Evolutionary conservation across 2,329 filamentous ascomycete species (phyloP), one percentile per base, ranked within the genome.

Genomic region (Westerdykella ornata): DNA sequence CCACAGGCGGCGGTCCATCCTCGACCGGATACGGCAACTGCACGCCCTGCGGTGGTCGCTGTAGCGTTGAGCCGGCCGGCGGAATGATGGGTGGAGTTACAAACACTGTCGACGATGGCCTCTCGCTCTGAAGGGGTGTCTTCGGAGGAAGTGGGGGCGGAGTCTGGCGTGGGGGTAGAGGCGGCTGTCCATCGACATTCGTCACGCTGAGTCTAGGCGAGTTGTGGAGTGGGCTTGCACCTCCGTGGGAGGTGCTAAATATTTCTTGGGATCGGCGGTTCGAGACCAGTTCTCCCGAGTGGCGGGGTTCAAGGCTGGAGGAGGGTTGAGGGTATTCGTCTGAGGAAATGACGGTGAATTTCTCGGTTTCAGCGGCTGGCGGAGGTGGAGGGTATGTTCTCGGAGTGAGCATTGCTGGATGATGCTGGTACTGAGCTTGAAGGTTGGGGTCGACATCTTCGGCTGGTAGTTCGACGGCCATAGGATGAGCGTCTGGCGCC

Each of bases 1-100:
- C 88, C 5, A 78, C 73, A 3, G 90, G 90, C 14, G 90, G 89
- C 19, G 84, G 82, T 18, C 84, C 85, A 56, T 94, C 84, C 35
- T 81, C 82, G 36, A 86, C 68, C 0, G 90, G 90, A 62, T 96
- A 96, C 1, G 88, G 88, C 26, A 86, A 74, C 7, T 70, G 63
- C 1, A 57, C 54, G 4, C 61, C 61, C 3, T 54, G 55, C 7
- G 63, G 62, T 9, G 60, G 62, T 42, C 61, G 43, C 12, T 63
- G 39, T 38, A 60, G 53, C 2, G 47, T 38, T 1, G 47, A 50
- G 1, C 56, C 54, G 3, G 51, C 44, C 9, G 53, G 52, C 2
- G 67, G 67, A 11, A 52, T 53, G 30, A 54, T 53, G 1, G 59
- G 52, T 1, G 52, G 54, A 19, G 39, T 47, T 19, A 38, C 42